Percentiles rank a stretch among this genome's conserved stretches.
Evolutionary conservation across 768 basidiomycete genomes (phyloP).

Genomic region (Mycena indigotica): DNA sequence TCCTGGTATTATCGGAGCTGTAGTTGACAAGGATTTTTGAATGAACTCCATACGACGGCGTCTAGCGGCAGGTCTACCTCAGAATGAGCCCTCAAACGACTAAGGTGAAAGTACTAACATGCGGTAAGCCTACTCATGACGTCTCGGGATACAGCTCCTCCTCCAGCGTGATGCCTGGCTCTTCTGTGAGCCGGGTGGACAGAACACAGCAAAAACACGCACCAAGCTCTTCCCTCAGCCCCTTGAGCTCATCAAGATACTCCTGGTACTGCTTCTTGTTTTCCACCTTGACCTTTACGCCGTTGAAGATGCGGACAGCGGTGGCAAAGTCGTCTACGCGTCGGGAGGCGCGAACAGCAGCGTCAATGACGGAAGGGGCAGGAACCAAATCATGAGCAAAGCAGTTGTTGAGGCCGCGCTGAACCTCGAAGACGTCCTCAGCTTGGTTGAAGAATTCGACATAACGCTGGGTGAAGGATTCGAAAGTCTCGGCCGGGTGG

Average conservation of each 20-base stretch:
- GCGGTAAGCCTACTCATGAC: neutral
- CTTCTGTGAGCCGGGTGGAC: conserved; percentile 1
- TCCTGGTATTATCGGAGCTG: neutral
- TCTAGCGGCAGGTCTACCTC: neutral
- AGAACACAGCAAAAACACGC: conserved; percentile 19
- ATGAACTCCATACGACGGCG: neutral
- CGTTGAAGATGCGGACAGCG: conserved; percentile 95
- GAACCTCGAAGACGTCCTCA: conserved; percentile 97
- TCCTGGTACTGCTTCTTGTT: conserved; percentile 93
- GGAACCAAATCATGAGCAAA: conserved; percentile 98
- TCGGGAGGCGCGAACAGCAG: conserved; percentile 83
- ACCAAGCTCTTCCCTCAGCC: conserved; percentile 92
- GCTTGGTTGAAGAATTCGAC: conserved; percentile 90
- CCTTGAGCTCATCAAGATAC: conserved; percentile 89
- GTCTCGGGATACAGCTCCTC: conserved; percentile 46
- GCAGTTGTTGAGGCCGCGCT: conserved; percentile 99
- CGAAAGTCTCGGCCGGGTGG: conserved; percentile 90
- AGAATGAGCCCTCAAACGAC: neutral
- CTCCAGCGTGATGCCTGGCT: conserved; percentile 42
- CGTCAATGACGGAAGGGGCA: conserved; percentile 79
- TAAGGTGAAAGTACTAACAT: neutral
- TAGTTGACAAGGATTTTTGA: neutral
- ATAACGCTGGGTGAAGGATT: conserved; percentile 92
- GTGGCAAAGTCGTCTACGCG: conserved; percentile 97
- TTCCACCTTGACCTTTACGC: conserved; percentile 96